Conservation (phyloP, 331 rosid species). For the Prunus yedoensis region DNA sequence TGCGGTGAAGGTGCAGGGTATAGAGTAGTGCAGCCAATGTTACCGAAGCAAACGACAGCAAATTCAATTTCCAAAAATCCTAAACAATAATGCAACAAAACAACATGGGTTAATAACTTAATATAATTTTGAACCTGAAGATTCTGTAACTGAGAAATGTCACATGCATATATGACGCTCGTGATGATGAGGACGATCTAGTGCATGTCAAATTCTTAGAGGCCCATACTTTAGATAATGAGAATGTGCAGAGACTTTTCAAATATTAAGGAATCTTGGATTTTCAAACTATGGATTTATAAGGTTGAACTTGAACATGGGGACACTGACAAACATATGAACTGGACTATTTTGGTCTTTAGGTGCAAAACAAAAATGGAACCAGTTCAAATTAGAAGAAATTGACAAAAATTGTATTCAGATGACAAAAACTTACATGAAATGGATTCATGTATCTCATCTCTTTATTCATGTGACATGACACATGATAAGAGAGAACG, state of each 20-base stretch:
- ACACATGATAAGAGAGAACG: not conserved
- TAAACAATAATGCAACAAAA: slow-evolving; percentile 19
- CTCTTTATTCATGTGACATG: no score
- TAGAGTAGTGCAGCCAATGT: slow-evolving; percentile 71
- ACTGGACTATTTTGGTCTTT: not conserved
- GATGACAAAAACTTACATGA: no score
- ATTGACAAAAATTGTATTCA: not conserved
- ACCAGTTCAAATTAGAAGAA: not conserved
- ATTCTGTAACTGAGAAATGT: no score
- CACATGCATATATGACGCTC: no score
- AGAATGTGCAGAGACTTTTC: no score
- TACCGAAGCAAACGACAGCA: slow-evolving; percentile 55
- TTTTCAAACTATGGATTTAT: not conserved
- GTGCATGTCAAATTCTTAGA: no score
- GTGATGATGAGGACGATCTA: no score
- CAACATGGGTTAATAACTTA: not conserved
- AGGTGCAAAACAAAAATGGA: not conserved
- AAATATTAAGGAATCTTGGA: no score
- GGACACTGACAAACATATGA: not conserved
- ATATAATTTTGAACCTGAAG: no score
- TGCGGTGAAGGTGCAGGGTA: slow-evolving; percentile 54
- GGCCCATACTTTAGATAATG: no score
- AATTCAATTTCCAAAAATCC: slow-evolving; percentile 77
- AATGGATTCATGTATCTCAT: no score
- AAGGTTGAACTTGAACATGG: not conserved